Base-by-base conservation (phyloP, 2,329 filamentous ascomycete species). In the Dissoconium aciculare region DNA sequence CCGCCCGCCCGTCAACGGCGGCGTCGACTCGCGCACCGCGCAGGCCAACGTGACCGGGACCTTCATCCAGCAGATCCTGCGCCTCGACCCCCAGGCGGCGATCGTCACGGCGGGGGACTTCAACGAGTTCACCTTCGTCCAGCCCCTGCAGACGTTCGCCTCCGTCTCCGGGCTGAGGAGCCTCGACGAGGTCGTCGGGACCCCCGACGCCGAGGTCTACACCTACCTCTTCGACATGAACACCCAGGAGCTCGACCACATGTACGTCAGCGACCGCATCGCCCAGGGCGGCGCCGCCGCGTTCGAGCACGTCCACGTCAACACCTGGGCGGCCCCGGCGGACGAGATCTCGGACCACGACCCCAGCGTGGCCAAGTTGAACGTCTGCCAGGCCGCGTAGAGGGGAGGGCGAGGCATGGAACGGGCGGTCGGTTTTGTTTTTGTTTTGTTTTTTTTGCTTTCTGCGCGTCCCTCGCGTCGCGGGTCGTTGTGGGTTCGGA, bases 161-260 rank as follows among this genome's bases (percentile, higher is more conserved):
- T 38, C 52, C 3, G 56, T 62, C 12, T 74, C 70, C 0, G 64
- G 66, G 2, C 57, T 81, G 27, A 41, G 60, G 17, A 74, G 80
- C 39, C 55, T 79, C 2, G 74, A 81, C 42, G 71, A 66, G 4
- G 69, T 67, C 0, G 65, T 59, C 4, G 58, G 57, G 4, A 63
- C 71, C 8, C 54, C 62, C 3, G 45, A 55, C 2, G 47, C 53
- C 15, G 77, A 82, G 59, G 59, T 76, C 6, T 82, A 82, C 52
- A 78, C 74, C 1, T 81, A 81, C 50, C 55, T 76, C 2, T 81
- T 67, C 38, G 75, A 78, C 41, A 69, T 68, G 64, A 79, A 78
- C 54, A 66, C 67, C 35, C 70, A 81, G 58, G 65, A 74, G 46
- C 59, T 82, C 11, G 77, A 81, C 52, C 76, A 81, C 56, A 70